A percentile compares a stretch with the other conserved stretches of the same genome.
Conservation (phyloP, 139 green algal species). For the Marvania coccoides region DNA sequence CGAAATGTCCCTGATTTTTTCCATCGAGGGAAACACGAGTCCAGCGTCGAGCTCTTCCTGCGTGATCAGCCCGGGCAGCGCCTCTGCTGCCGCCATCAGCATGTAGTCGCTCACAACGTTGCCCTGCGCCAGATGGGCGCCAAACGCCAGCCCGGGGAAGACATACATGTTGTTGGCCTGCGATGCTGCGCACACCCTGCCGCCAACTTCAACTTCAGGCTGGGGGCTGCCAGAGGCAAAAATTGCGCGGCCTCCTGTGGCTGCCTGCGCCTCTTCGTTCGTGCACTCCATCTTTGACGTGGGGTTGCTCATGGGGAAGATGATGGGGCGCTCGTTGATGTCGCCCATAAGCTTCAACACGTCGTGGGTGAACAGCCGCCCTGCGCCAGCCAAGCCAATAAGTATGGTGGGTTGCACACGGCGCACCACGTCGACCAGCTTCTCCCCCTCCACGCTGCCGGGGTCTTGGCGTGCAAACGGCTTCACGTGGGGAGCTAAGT, state of each 20-base stretch:
- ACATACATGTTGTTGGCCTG: constrained; percentile 82
- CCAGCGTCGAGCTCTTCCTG: constrained; percentile 46
- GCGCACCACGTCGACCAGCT: constrained; percentile 55
- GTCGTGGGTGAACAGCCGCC: constrained; percentile 55
- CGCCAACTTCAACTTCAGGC: constrained; percentile 35
- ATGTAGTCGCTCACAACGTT: constrained; percentile 43
- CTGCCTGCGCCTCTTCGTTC: constrained; percentile 50
- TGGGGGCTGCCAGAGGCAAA: constrained; percentile 71
- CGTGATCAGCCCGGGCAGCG: constrained; percentile 35
- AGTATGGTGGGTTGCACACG: constrained; percentile 69
- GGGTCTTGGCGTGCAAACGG: constrained; percentile 57
- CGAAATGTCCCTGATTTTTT: constrained; percentile 39
- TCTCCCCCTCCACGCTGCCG: constrained; percentile 33
- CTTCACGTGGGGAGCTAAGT: constrained; percentile 37
- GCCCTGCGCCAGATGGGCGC: constrained; percentile 28
- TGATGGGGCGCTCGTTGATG: constrained; percentile 66
- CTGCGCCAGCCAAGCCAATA: constrained; percentile 63
- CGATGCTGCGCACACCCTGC: constrained; percentile 8
- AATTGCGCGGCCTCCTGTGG: constrained; percentile 43
- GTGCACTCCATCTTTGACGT: constrained; percentile 84
- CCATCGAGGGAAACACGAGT: constrained; percentile 27
- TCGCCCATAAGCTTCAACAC: constrained; percentile 48
- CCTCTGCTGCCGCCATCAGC: constrained; percentile 59
- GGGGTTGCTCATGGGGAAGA: constrained; percentile 90
- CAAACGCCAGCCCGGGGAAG: constrained; percentile 56